Evolutionary conservation across 306 rosid genomes (phyloP).

Genomic region (Vicia faba): DNA sequence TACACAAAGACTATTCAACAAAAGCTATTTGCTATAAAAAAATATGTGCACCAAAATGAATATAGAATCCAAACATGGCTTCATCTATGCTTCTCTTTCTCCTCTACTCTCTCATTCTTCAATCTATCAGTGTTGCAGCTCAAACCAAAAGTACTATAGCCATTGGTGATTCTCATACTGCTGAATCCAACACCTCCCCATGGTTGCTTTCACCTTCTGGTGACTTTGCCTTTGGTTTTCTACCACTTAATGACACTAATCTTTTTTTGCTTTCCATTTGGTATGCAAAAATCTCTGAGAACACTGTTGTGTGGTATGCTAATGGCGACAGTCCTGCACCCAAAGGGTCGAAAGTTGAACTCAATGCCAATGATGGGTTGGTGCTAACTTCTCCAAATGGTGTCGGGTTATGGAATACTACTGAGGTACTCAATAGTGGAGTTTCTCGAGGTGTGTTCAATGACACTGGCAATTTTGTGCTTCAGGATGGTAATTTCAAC

Average conservation of each 20-base stretch:
- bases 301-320: slow-evolving; percentile 59
- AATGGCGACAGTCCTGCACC: slow-evolving; percentile 44
- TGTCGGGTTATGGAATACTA: slow-evolving; percentile 31
- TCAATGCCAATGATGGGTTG: slow-evolving; percentile 44
- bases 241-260: background rate
- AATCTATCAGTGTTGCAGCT: slow-evolving; percentile 35
- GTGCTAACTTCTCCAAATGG: slow-evolving; percentile 44
- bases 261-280: slow-evolving; percentile 56
- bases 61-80: background rate
- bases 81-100: slow-evolving; percentile 22
- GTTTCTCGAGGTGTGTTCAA: background rate
- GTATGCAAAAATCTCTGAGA: slow-evolving; percentile 46
- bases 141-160: slow-evolving; percentile 35
- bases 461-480: no score
- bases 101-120: slow-evolving; percentile 30
- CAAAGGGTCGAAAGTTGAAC: slow-evolving; percentile 46
- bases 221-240: slow-evolving; percentile 67
- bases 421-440: background rate
- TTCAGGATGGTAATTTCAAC: no score
- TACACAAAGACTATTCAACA: no score
- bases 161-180: slow-evolving; percentile 40
- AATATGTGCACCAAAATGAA: no score
- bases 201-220: slow-evolving; percentile 60
- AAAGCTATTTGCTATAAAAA: no score
- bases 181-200: slow-evolving; percentile 34